These are phyloP conservation scores for Cladosporium sp. DNA, from an alignment of 2,329 filamentous ascomycete genomes.

Conservation along the genomic window DNA sequence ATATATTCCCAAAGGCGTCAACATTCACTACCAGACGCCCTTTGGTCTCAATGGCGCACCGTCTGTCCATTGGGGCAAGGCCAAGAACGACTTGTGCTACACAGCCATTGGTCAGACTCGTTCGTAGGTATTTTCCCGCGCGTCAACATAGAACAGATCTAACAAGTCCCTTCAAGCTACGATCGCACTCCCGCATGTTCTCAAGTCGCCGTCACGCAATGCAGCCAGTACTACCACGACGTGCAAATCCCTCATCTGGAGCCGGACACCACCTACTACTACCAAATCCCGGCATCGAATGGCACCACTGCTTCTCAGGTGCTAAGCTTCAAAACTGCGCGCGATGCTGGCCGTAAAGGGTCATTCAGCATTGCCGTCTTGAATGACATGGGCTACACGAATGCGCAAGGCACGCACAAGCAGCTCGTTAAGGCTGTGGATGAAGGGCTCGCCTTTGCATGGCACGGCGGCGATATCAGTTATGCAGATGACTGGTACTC, in stretches of 20 bases:
- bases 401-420: constrained; percentile 27
- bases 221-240: constrained; percentile 22
- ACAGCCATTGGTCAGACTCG: constrained; percentile 42
- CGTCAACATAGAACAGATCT: neutral
- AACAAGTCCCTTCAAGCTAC: constrained; percentile 38
- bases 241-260: constrained; percentile 23
- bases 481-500: constrained; percentile 60
- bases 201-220: constrained; percentile 22
- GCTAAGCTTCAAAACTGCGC: constrained; percentile 55
- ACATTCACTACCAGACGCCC: constrained; percentile 56
- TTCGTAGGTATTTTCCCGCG: constrained; percentile 34
- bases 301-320: constrained; percentile 25
- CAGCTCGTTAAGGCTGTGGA: constrained; percentile 51
- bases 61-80: constrained; percentile 46
- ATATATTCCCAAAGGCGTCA: constrained; percentile 52
- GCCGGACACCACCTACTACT: constrained; percentile 28
- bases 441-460: constrained; percentile 43
- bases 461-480: constrained; percentile 51
- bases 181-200: constrained; percentile 51
- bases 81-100: constrained; percentile 36
- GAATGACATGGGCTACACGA: constrained; percentile 47
- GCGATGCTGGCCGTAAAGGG: constrained; percentile 54
- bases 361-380: constrained; percentile 56
- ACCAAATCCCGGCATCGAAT: constrained; percentile 19
- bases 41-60: constrained; percentile 52